Evolutionary conservation across 257 asterid species (phyloP).

Genomic region (Solanum chiquidenum): DNA sequence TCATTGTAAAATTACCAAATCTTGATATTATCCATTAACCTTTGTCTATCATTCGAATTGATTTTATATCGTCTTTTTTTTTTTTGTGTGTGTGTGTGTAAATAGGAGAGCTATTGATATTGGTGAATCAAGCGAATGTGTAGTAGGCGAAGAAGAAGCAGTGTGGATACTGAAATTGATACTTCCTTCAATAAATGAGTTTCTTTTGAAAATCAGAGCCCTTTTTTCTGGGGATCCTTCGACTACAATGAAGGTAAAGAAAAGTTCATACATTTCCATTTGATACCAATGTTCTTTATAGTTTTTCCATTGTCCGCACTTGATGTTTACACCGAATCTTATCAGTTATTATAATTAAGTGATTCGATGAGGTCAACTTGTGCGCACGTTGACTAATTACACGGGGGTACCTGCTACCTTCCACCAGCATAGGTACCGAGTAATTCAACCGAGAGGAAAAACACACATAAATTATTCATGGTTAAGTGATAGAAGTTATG

Average conservation of each 20-base stretch:
- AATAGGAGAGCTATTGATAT: slow-evolving; percentile 34
- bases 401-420: neutral
- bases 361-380: neutral
- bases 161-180: slow-evolving; percentile 48
- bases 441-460: neutral
- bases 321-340: neutral
- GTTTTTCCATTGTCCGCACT: neutral
- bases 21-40: neutral
- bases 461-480: neutral
- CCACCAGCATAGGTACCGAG: neutral
- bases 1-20: neutral
- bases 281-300: neutral
- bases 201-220: slow-evolving; percentile 57
- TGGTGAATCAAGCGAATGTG: slow-evolving; percentile 31
- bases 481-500: neutral
- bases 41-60: neutral
- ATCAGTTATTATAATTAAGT: neutral
- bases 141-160: slow-evolving; percentile 82
- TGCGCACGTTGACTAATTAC: neutral
- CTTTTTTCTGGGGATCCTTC: slow-evolving; percentile 93
- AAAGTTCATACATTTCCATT: neutral
- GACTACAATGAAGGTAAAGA: slow-evolving; percentile 81
- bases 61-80: neutral
- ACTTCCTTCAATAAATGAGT: slow-evolving; percentile 71
- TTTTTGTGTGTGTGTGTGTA: neutral